Percentiles rank a stretch among this genome's conserved stretches.
These are phyloP conservation scores for Spinacia oleracea DNA, from an alignment of 179 eudicot genomes.

Conservation along the genomic window DNA sequence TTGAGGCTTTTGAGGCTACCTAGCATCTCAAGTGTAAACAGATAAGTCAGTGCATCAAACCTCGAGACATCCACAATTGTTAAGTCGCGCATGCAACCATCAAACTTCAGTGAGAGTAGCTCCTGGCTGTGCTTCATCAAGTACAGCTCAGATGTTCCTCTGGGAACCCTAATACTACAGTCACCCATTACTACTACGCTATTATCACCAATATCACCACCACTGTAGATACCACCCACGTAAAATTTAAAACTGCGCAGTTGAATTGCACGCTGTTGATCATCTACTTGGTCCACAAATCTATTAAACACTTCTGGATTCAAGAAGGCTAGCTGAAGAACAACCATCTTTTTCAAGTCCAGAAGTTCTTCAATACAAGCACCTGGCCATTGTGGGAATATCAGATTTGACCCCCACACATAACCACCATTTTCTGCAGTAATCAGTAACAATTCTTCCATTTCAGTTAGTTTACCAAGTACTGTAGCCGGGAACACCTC, in stretches of 20 bases:
- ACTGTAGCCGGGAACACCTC: slow-evolving; percentile 24
- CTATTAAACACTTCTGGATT: slow-evolving; percentile 29
- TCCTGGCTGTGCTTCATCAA: slow-evolving; percentile 23
- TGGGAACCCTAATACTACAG: slow-evolving; percentile 25
- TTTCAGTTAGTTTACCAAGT: slow-evolving; percentile 19
- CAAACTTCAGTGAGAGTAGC: slow-evolving; percentile 23
- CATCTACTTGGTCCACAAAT: slow-evolving; percentile 20
- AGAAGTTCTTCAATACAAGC: slow-evolving; percentile 36
- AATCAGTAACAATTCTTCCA: slow-evolving; percentile 35
- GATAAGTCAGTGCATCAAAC: slow-evolving; percentile 20
- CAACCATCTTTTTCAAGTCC: slow-evolving; percentile 21
- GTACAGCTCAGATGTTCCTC: slow-evolving; percentile 28
- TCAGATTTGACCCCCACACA: slow-evolving; percentile 34
- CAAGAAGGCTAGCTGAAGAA: slow-evolving; percentile 34
- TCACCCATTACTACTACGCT: slow-evolving; percentile 33
- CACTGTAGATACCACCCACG: slow-evolving; percentile 34
- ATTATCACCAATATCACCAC: slow-evolving; percentile 22
- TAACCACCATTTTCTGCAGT: slow-evolving; percentile 25
- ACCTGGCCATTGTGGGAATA: slow-evolving; percentile 26
- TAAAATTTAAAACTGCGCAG: slow-evolving; percentile 29
- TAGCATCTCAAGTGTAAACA: slow-evolving; percentile 32
- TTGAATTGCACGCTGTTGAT: slow-evolving; percentile 6
- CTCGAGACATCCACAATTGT: slow-evolving; percentile 24
- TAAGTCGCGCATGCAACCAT: slow-evolving; percentile 30
- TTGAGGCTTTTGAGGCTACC: slow-evolving; percentile 25